These are phyloP conservation scores for Neurospora sp. DNA, from an alignment of 495 filamentous ascomycete genomes.

Conservation along the genomic window DNA sequence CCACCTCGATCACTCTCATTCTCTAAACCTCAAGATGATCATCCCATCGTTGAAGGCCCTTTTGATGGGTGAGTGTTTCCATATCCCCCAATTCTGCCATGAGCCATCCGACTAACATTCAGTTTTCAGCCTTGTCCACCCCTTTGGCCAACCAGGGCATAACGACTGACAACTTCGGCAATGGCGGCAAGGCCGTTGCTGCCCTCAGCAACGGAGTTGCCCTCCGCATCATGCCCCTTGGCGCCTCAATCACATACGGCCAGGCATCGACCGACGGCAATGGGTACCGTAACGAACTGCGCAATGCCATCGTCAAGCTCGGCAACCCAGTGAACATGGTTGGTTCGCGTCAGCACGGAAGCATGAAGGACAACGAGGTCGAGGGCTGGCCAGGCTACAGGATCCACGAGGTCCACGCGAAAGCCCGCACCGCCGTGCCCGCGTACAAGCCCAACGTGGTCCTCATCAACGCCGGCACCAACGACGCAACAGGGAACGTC, in stretches of 20 bases:
- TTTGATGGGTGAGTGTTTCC: conserved; percentile 2
- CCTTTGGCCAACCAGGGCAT: conserved; percentile 16
- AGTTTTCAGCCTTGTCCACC: conserved; percentile 14
- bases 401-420: conserved; percentile 34
- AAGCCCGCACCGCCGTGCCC: conserved; percentile 20
- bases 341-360: conserved; percentile 34
- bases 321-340: conserved; percentile 41
- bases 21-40: conserved; percentile 1
- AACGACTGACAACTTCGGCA: conserved; percentile 12
- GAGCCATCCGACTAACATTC: background rate
- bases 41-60: conserved; percentile 3
- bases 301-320: conserved; percentile 14
- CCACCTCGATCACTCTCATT: background rate
- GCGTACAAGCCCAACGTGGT: conserved; percentile 38
- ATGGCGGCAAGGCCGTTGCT: conserved; percentile 2
- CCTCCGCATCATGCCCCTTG: conserved; percentile 44
- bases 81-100: background rate
- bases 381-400: conserved; percentile 41
- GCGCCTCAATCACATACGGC: conserved; percentile 47
- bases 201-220: conserved; percentile 15
- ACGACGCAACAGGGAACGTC: conserved; percentile 29
- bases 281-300: conserved; percentile 27
- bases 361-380: conserved; percentile 42
- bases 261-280: conserved; percentile 25
- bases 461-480: conserved; percentile 40